phyloP scores from a whole-genome alignment of 1,284 basidiomycete genomes.

The Xerocomus minutiporus region DNA sequence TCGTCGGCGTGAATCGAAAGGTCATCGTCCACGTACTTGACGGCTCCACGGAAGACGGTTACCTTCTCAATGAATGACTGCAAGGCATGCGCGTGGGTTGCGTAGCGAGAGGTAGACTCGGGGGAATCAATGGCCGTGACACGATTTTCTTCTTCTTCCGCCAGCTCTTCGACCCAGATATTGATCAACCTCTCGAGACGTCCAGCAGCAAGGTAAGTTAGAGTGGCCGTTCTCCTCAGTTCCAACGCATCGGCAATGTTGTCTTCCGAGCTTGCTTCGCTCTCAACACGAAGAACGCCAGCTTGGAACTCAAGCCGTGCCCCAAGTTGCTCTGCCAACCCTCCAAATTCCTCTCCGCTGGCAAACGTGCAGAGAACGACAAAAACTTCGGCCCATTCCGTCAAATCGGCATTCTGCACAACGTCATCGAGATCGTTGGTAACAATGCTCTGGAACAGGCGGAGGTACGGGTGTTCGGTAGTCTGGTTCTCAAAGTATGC shows the following conservation, averaged over 20 bases:
- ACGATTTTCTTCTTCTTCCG: slow-evolving; percentile 69
- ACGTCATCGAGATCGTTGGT: slow-evolving; percentile 74
- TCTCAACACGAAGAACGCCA: slow-evolving; percentile 19
- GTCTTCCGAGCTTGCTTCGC: slow-evolving; percentile 37
- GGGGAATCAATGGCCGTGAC: slow-evolving; percentile 13
- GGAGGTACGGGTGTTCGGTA: slow-evolving; percentile 78
- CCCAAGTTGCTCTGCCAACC: slow-evolving; percentile 88
- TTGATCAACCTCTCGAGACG: slow-evolving; percentile 85
- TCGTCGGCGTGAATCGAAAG: slow-evolving; percentile 38
- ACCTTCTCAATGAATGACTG: slow-evolving; percentile 98
- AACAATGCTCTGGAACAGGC: slow-evolving; percentile 94
- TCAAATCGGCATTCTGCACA: slow-evolving; percentile 85
- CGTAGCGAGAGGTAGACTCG: slow-evolving; percentile 60
- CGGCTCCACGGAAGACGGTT: slow-evolving; percentile 88
- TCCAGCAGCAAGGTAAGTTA: slow-evolving; percentile 90
- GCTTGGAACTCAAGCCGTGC: slow-evolving; percentile 69
- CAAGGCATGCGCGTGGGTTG: slow-evolving; percentile 83
- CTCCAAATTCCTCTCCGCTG: slow-evolving; percentile 76
- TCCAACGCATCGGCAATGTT: slow-evolving; percentile 45
- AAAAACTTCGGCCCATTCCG: slow-evolving; percentile 97
- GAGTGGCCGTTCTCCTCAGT: slow-evolving; percentile 84
- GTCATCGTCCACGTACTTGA: slow-evolving; percentile 83
- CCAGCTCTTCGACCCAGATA: slow-evolving; percentile 92
- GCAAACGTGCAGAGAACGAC: slow-evolving; percentile 97
- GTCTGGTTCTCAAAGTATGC: slow-evolving; percentile 89